A percentile compares a stretch with the other conserved stretches of the same genome.
These are phyloP conservation scores for Sparassis latifolia DNA, from an alignment of 1,284 basidiomycete genomes.

Conservation along the genomic window DNA sequence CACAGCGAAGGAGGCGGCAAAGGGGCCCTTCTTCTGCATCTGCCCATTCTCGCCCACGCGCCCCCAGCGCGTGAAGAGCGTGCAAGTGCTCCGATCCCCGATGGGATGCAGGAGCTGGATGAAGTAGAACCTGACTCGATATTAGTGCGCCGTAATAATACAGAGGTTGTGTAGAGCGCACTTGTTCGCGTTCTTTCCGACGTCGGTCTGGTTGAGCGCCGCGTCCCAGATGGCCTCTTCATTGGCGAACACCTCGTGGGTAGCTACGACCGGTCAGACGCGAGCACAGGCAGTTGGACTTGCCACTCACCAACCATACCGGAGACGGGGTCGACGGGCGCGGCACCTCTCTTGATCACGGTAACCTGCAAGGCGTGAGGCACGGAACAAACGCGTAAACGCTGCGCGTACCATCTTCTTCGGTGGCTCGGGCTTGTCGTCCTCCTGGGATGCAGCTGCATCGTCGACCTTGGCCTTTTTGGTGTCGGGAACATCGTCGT, in stretches of 20 bases:
- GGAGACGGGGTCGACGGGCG: conserved; percentile 51
- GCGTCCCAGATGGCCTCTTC: conserved; percentile 52
- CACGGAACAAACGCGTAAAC: neutral
- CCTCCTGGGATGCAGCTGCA: conserved; percentile 16
- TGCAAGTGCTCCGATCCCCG: conserved; percentile 30
- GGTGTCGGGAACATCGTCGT: conserved; percentile 23
- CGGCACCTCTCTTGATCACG: conserved; percentile 51
- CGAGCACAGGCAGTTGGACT: neutral
- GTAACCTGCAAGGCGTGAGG: conserved; percentile 34
- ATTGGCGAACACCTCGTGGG: conserved; percentile 50
- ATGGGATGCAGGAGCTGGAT: conserved; percentile 55
- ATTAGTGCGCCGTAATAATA: neutral
- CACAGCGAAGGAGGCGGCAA: conserved; percentile 31
- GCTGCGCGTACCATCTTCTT: conserved; percentile 29
- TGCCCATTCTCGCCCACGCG: conserved; percentile 53
- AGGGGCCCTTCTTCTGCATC: conserved; percentile 41
- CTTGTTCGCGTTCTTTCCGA: conserved; percentile 60
- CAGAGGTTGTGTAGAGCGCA: conserved; percentile 16
- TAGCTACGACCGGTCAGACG: conserved; percentile 25
- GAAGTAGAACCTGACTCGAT: conserved; percentile 46
- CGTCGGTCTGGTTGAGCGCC: conserved; percentile 65
- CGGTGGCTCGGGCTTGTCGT: conserved; percentile 11
- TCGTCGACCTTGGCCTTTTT: conserved; percentile 32
- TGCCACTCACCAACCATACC: conserved; percentile 39
- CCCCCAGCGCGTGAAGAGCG: conserved; percentile 55